A percentile compares a stretch with the other conserved stretches of the same genome.
These are phyloP conservation scores for Hansfordia pulvinata DNA, from an alignment of 2,329 filamentous ascomycete genomes.

Conservation along the genomic window DNA sequence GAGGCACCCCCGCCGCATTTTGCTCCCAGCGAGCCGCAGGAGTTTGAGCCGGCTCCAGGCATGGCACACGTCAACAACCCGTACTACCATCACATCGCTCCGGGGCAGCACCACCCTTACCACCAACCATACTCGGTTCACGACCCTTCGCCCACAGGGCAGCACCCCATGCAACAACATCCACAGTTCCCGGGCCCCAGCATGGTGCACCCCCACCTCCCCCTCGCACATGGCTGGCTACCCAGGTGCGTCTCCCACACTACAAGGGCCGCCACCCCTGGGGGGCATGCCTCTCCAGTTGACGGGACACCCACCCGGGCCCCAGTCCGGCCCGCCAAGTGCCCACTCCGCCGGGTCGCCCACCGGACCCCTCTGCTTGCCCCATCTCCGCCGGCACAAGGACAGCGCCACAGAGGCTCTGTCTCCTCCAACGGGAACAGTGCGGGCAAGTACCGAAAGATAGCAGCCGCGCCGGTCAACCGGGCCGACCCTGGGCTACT, in stretches of 20 bases:
- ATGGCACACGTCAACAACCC: conserved; percentile 18
- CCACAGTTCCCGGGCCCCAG: conserved; percentile 6
- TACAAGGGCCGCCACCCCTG: conserved; percentile 11
- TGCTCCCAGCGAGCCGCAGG: conserved; percentile 9
- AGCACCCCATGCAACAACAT: conserved; percentile 11
- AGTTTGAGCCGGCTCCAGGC: conserved; percentile 13
- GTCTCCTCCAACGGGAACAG: conserved; percentile 15
- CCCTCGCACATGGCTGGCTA: conserved; percentile 8
- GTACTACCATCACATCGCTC: conserved; percentile 22
- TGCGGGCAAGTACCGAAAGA: conserved; percentile 37
- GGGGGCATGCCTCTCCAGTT: conserved; percentile 12
- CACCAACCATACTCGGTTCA: conserved; percentile 20
- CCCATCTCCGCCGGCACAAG: conserved; percentile 14
- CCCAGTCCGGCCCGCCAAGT: too few relatives aligned
- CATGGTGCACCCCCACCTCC: conserved; percentile 8
- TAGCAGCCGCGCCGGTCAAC: conserved; percentile 43
- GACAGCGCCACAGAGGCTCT: conserved; percentile 17
- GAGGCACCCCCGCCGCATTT: conserved; percentile 5
- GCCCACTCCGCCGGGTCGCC: conserved; percentile 11
- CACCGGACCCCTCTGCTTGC: conserved; percentile 6
- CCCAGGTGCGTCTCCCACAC: conserved; percentile 12
- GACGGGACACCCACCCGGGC: too few relatives aligned
- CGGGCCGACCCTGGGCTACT: too few relatives aligned
- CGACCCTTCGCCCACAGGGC: conserved; percentile 13
- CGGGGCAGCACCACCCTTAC: conserved; percentile 18